Evolutionary conservation across 2,329 filamentous ascomycete genomes (phyloP).

Genomic region (Xylaria sp.): DNA sequence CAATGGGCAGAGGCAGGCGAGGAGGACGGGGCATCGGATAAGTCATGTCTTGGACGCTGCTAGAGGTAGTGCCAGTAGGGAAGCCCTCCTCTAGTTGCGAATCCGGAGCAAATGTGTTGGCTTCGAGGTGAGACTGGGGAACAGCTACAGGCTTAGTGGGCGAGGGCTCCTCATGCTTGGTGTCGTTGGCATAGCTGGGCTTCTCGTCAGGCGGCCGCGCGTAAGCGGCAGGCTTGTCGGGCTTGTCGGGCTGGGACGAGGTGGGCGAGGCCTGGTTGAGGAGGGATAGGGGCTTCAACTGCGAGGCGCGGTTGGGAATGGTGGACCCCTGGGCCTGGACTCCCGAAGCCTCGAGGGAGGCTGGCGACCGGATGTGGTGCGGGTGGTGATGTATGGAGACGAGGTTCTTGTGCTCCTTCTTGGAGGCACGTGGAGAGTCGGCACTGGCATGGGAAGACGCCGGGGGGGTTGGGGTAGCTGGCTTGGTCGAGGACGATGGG

Average conservation of each 20-base stretch:
- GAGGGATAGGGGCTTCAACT: conserved; percentile 61
- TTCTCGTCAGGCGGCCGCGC: conserved; percentile 45
- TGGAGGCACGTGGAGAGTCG: conserved; percentile 52
- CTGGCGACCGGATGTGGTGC: conserved; percentile 60
- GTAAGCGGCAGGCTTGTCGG: conserved; percentile 48
- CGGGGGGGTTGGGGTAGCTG: conserved; percentile 50
- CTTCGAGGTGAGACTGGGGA: conserved; percentile 53
- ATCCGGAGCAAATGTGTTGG: conserved; percentile 49
- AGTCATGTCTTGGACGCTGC: conserved; percentile 72
- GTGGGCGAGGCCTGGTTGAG: conserved; percentile 60
- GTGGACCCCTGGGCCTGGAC: conserved; percentile 70
- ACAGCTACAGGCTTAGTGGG: conserved; percentile 70
- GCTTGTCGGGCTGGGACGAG: conserved; percentile 47
- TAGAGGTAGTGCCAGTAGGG: conserved; percentile 60
- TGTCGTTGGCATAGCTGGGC: conserved; percentile 51
- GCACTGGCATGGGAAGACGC: conserved; percentile 40
- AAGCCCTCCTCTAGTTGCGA: conserved; percentile 55
- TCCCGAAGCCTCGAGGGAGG: conserved; percentile 70
- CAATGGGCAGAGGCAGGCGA: conserved; percentile 89
- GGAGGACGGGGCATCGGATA: conserved; percentile 77
- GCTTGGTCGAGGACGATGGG: conserved; percentile 51
- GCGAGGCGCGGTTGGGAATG: conserved; percentile 59
- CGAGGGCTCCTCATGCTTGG: conserved; percentile 54
- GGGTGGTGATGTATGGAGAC: conserved; percentile 66
- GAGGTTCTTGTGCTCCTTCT: conserved; percentile 62